Base-by-base conservation (phyloP, 805 yeast genomes). In the Wickerhamiella azymoides region DNA sequence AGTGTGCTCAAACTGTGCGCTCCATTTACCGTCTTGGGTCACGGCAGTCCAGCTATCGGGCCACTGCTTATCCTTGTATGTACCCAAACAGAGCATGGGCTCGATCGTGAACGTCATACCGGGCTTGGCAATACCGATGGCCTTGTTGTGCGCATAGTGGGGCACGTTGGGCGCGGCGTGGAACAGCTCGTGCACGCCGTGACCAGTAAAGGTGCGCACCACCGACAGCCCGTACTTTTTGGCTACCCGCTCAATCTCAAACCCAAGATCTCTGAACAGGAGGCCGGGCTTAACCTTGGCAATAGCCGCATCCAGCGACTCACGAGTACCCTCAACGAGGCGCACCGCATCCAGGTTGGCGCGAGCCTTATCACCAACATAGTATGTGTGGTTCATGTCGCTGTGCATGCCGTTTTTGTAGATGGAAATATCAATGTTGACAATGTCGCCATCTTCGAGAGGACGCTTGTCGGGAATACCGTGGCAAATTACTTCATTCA, bases 41-140 rank as follows among this genome's bases (percentile, higher is more conserved):
- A 76, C 75, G 1, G 94, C 76, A 5, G 98, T 92, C 98, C 98
- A 92, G 63, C 84, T 82, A 63, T 92, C 98, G 2, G 98, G 98
- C 98, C 98, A 92, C 47, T 78, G 69, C 49, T 73, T 64, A 63
- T 88, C 97, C 58, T 75, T 75, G 67, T 75, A 80, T 0, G 80
- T 67, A 8, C 98, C 98, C 52, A 78, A 68, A 60, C 84, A 82
- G 54, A 92, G 75, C 98, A 92, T 92, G 39, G 98, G 98, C 66
- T 92, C 98, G 48, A 92, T 84, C 18, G 98, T 92, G 70, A 92
- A 92, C 11, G 84, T 85, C 80, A 88, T 83, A 18, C 98, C 98
- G 18, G 95, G 89, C 62, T 84, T 84, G 68, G 92, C 88, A 39
- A 84, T 78, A 49, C 98, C 98, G 40, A 88, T 72, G 7, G 95